Base-by-base conservation (phyloP, 768 basidiomycete genomes). In the Rhizopogon roseolus region DNA sequence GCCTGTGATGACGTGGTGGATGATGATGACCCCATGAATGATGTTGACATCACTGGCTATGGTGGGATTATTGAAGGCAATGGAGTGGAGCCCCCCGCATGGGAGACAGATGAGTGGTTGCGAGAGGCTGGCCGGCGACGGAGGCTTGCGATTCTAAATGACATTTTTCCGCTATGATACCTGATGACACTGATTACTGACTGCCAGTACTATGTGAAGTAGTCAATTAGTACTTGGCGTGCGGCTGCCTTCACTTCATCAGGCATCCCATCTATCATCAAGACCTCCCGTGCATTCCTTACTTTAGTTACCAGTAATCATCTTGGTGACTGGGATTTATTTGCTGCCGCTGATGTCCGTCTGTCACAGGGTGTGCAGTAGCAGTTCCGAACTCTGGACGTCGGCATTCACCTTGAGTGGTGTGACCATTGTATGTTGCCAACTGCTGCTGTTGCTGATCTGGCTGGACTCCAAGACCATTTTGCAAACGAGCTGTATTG, bases 101-200 rank as follows among this genome's bases (percentile, higher is more conserved):
- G 45, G 29, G 54, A 58, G 38, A 40, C 50, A 36, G 54, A 54
- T 11, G 25, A 55, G 27, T 58, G 57, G 57, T 41, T 58, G 22
- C 44, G 45, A 22, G 41, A 51, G 17, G 43, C 17, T 13, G 55
- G 55, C 32, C 39, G 36, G n/a, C 27, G n/a, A 2, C 29, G 38
- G 28, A 4, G 48, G 9, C 8, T 49, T 13, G 4, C 29, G 19
- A 53, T 57, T 50, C 50, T 56, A 27, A 50, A 59, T 44, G 55
- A 56, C 38, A 28, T 59, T 28, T 56, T 46, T 41, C 54, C 45
- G 37, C 25, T 53, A n/a, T n/a, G n/a, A n/a, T n/a, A n/a, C n/a
- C n/a, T n/a, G n/a, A 37, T 36, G 37, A 22, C 19, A 41, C 10
- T 14, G 28, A 39, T n/a, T 6, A 29, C 39, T 46, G 37, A 16